Evolutionary conservation across 225 moss, liverwort and hornwort genomes (phyloP), one percentile per base, ranked within the genome.

Genomic region (Anthoceros angustus): DNA sequence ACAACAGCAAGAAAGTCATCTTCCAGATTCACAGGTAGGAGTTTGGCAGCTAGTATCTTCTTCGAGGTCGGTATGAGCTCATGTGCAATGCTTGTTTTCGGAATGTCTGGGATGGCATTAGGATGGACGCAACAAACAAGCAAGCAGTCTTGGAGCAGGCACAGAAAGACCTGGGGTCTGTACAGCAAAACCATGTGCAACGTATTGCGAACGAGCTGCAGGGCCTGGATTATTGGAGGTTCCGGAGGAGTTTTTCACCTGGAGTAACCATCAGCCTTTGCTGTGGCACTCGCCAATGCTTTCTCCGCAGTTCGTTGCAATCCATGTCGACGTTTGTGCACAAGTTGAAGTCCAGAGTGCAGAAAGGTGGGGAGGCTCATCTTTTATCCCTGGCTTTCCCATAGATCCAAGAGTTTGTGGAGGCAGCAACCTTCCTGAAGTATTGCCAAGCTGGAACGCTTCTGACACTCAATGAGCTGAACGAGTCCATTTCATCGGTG

Each of bases 1-100:
- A 75, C 66, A 77, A 77, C 64, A 83, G 83, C 75, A 83, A 80
- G 75, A 83, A 83, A 64, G 80, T 83, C 63, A 83, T 83, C 43
- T 83, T 83, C 62, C 77, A 77, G 39, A 79, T 83, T 8, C 83
- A 83, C 71, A 75, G 77, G 79, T 79, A 65, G 67, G 12, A 43
- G 63, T 70, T 40, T 16, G 64, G 23, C 10, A 18, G 16, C 2
- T 55, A 21, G 5, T 55, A 32, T 32, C 32, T 32, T 32, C 2
- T 32, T 32, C 32, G 32, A 32, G 32, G 4, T 32, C 32, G 32
- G 32, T 32, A 4, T 32, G 4, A 32, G 32, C 32, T 32, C 32
- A 32, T 32, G 32, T 32, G 2, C 32, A 32, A 32, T 1, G 32
- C 32, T 32, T 32, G 32, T 32, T 32, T 32, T 32, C 4, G 32